These are phyloP conservation scores for Boletus smithii DNA, from an alignment of 1,284 basidiomycete species.

Conservation along the genomic window DNA sequence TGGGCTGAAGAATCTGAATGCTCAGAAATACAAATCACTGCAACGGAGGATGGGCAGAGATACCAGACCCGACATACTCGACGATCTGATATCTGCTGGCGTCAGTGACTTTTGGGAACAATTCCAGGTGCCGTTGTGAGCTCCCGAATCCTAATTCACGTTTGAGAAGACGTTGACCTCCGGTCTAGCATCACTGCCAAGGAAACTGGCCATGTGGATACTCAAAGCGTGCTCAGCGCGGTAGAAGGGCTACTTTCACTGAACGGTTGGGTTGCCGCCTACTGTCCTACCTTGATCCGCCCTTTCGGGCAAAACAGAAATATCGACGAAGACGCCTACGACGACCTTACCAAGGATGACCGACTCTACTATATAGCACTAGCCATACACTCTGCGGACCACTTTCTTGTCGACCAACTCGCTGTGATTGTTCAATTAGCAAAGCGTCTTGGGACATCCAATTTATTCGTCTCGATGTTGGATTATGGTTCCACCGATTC, in stretches of 20 bases:
- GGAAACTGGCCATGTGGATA: conserved; percentile 84
- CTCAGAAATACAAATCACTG: conserved; percentile 81
- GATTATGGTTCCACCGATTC: conserved; percentile 93
- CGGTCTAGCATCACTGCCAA: conserved; percentile 63
- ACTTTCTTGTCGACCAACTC: conserved; percentile 95
- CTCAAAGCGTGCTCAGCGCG: conserved; percentile 80
- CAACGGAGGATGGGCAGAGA: conserved; percentile 85
- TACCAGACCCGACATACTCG: conserved; percentile 76
- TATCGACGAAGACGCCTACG: conserved; percentile 78
- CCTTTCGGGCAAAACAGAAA: conserved; percentile 90
- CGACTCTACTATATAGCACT: conserved; percentile 92
- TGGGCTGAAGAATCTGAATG: conserved; percentile 77
- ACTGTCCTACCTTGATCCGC: conserved; percentile 84
- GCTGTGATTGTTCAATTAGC: conserved; percentile 93
- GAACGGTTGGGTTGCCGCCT: conserved; percentile 98
- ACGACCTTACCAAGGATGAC: conserved; percentile 77
- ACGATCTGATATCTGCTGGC: conserved; percentile 71
- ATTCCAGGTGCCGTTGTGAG: conserved; percentile 86
- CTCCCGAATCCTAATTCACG: conserved; percentile 8
- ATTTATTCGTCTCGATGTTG: conserved; percentile 93
- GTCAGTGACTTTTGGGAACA: conserved; percentile 85
- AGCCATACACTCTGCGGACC: conserved; percentile 93
- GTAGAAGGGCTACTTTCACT: conserved; percentile 89
- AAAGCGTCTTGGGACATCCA: conserved; percentile 79
- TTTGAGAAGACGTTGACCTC: conserved; percentile 1